Conservation (phyloP, 2,329 filamentous ascomycete genomes). For the Arachnomyces sp. region DNA sequence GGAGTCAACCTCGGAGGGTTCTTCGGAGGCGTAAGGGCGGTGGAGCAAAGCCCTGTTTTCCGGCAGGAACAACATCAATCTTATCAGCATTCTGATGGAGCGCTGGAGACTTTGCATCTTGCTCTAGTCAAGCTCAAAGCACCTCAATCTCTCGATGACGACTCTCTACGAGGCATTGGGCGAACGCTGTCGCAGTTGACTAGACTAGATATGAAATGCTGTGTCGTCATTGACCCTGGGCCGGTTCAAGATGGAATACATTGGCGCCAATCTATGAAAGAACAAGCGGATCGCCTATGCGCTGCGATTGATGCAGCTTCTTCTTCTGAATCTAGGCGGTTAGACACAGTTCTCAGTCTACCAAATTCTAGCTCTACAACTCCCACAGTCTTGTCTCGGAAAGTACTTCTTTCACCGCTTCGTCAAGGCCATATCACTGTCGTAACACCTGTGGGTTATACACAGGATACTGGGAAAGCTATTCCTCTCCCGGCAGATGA, state of each 20-base stretch:
- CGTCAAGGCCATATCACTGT: constrained; percentile 63
- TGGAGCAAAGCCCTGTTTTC: constrained; percentile 55
- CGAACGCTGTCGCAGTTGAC: constrained; percentile 77
- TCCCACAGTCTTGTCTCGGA: constrained; percentile 33
- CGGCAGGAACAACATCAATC: constrained; percentile 35
- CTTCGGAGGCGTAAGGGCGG: constrained; percentile 51
- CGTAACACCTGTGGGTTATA: constrained; percentile 58
- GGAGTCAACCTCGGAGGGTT: constrained; percentile 57
- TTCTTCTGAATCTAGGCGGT: constrained; percentile 59
- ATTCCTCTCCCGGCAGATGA: constrained; percentile 51
- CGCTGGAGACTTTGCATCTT: constrained; percentile 54
- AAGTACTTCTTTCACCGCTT: constrained; percentile 58
- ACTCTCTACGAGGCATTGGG: constrained; percentile 65
- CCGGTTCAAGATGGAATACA: constrained; percentile 32
- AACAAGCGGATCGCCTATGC: constrained; percentile 67
- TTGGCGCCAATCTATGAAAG: constrained; percentile 42
- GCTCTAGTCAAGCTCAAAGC: constrained; percentile 78
- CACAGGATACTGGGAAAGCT: constrained; percentile 40
- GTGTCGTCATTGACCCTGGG: constrained; percentile 71
- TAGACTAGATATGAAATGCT: constrained; percentile 70
- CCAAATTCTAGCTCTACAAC: constrained; percentile 26
- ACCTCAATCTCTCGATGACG: constrained; percentile 62
- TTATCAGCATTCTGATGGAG: constrained; percentile 26
- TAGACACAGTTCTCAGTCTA: constrained; percentile 51
- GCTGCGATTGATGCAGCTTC: constrained; percentile 65